These are phyloP conservation scores for Talaromyces rugulosus DNA, from an alignment of 2,329 filamentous ascomycete species.

Conservation along the genomic window DNA sequence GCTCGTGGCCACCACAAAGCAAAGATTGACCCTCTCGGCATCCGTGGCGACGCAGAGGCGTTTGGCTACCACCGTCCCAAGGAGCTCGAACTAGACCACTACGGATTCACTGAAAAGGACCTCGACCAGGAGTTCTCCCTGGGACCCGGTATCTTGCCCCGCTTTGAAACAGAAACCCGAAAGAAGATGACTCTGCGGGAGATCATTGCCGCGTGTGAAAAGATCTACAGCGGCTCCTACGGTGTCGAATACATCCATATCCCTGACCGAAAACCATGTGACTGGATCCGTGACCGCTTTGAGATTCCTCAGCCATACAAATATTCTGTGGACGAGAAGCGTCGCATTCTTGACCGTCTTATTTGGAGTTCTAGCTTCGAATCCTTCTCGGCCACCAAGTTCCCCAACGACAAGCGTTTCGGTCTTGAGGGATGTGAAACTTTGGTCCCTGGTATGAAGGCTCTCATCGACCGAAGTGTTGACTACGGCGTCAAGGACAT, in stretches of 20 bases:
- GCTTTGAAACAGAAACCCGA: constrained; percentile 81
- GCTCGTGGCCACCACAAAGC: constrained; percentile 97
- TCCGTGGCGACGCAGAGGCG: constrained; percentile 77
- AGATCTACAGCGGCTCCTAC: constrained; percentile 95
- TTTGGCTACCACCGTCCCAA: constrained; percentile 85
- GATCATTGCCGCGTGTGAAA: constrained; percentile 89
- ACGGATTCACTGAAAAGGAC: constrained; percentile 92
- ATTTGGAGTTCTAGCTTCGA: constrained; percentile 99
- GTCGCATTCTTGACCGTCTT: constrained; percentile 90
- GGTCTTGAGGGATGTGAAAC: constrained; percentile 96
- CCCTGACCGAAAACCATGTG: constrained; percentile 92
- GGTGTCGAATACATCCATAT: constrained; percentile 99
- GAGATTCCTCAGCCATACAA: constrained; percentile 94
- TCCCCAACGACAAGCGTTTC: constrained; percentile 99
- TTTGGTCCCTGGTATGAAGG: constrained; percentile 98
- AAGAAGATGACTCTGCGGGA: constrained; percentile 97
- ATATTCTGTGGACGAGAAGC: constrained; percentile 97
- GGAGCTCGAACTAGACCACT: constrained; percentile 89
- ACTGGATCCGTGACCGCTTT: constrained; percentile 93
- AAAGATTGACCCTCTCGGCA: constrained; percentile 92
- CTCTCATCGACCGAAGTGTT: constrained; percentile 94
- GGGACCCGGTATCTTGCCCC: constrained; percentile 89
- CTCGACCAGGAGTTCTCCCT: constrained; percentile 87
- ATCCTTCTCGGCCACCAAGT: constrained; percentile 90
- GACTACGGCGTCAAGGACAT: constrained; percentile 99